phyloP scores from a whole-genome alignment of 441 rosid genomes.

The Jatropha multifida region DNA sequence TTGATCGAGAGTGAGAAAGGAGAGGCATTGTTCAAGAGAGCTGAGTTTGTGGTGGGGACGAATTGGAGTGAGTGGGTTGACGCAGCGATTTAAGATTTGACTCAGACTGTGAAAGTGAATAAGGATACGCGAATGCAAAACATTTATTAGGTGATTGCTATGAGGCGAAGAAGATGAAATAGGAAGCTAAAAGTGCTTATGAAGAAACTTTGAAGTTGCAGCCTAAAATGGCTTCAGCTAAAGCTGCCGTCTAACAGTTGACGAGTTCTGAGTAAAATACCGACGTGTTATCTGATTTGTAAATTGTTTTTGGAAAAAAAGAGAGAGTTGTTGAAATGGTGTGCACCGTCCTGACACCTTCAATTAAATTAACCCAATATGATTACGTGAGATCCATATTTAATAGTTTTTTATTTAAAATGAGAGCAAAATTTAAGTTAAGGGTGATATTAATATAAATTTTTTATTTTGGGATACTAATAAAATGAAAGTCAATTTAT shows the following conservation, averaged over 20 bases:
- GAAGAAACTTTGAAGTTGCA: conserved; percentile 42
- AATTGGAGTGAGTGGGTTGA: conserved; percentile 39
- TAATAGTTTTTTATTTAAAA: too few species aligned
- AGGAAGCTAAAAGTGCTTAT: conserved; percentile 46
- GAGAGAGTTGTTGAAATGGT: too few species aligned
- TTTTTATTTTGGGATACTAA: too few species aligned
- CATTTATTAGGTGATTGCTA: conserved; percentile 56
- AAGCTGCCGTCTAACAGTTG: conserved; percentile 39
- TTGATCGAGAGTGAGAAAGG: conserved; percentile 45
- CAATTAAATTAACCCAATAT: too few species aligned
- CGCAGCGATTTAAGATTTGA: conserved; percentile 48
- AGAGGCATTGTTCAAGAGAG: conserved; percentile 59
- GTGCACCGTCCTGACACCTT: too few species aligned
- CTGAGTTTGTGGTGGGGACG: conserved; percentile 47
- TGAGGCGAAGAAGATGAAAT: conserved; percentile 45
- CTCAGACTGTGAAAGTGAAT: conserved; percentile 34
- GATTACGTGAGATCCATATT: too few species aligned
- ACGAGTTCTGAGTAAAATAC: background rate
- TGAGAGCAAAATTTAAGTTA: too few species aligned
- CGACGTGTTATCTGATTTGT: too few species aligned
- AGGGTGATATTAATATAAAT: too few species aligned
- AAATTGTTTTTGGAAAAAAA: too few species aligned
- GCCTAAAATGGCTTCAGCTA: conserved; percentile 34
- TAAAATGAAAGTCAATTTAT: too few species aligned
- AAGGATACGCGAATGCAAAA: conserved; percentile 37